Evolutionary conservation across 176 grass and related monocot species (phyloP).

Genomic region (Dendrocalamus sinicus): DNA sequence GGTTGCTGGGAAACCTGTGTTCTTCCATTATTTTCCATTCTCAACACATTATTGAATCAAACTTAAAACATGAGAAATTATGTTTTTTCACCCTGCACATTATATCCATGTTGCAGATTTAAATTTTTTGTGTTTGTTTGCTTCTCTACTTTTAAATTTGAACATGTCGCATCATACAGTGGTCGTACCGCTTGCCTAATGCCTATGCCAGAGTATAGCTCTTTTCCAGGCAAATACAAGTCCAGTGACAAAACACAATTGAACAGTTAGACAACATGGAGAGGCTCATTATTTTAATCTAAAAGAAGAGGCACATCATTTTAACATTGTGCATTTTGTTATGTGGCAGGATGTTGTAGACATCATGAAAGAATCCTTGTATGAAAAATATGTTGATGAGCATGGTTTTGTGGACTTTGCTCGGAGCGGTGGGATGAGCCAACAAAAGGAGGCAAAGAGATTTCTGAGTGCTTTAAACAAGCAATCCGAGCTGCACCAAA

Average conservation of each 20-base stretch:
- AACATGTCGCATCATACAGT: not conserved
- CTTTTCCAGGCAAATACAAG: not conserved
- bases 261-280: not conserved
- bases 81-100: not conserved
- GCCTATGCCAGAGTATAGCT: not conserved
- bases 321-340: slow-evolving; percentile 43
- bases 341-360: slow-evolving; percentile 69
- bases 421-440: slow-evolving; percentile 90
- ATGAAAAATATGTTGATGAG: slow-evolving; percentile 92
- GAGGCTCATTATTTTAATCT: not conserved
- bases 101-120: slow-evolving; percentile 17
- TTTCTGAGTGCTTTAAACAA: slow-evolving; percentile 67
- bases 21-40: slow-evolving; percentile 39
- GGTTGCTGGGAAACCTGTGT: not conserved
- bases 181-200: not conserved
- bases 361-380: slow-evolving; percentile 78
- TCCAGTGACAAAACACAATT: not conserved
- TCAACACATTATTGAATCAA: not conserved
- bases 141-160: slow-evolving; percentile 31
- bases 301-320: not conserved
- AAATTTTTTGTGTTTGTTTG: not conserved
- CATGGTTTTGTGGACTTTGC: slow-evolving; percentile 70
- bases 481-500: slow-evolving; percentile 71
- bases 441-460: slow-evolving; percentile 58
- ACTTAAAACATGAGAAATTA: not conserved